Evolutionary conservation across 2,329 filamentous ascomycete genomes (phyloP).

Genomic region (Teratosphaeria gauchensis): DNA sequence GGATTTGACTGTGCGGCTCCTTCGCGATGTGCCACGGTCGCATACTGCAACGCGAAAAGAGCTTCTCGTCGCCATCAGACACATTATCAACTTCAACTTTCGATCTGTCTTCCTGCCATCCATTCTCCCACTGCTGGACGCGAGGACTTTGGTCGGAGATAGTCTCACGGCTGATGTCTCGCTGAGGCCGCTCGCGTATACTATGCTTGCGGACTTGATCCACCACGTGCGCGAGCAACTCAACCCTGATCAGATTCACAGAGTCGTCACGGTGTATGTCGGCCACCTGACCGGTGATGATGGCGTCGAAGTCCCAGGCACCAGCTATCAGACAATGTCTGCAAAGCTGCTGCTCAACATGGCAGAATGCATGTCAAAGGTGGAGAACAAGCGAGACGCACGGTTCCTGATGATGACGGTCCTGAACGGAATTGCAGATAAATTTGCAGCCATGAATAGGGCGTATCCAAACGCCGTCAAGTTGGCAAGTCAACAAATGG

Average conservation of each 20-base stretch:
- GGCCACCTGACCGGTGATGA: conserved; percentile 92
- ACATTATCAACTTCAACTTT: conserved; percentile 99
- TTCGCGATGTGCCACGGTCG: conserved; percentile 90
- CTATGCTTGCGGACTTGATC: conserved; percentile 95
- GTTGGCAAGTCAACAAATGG: conserved; percentile 63
- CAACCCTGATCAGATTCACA: conserved; percentile 79
- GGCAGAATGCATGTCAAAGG: conserved; percentile 92
- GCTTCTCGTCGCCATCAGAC: conserved; percentile 86
- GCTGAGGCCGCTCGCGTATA: conserved; percentile 90
- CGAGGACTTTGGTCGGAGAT: conserved; percentile 88
- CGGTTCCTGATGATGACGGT: conserved; percentile 96
- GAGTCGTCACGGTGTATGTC: conserved; percentile 95
- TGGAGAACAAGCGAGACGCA: conserved; percentile 87
- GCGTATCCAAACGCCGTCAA: conserved; percentile 94
- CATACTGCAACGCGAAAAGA: conserved; percentile 92
- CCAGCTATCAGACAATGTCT: conserved; percentile 99
- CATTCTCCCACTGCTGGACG: conserved; percentile 90
- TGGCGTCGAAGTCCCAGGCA: conserved; percentile 54
- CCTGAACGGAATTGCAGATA: conserved; percentile 92
- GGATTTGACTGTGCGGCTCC: conserved; percentile 76
- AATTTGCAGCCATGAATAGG: conserved; percentile 95
- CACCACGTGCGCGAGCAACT: conserved; percentile 92
- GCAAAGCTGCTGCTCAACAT: conserved; percentile 94
- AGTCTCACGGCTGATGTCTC: conserved; percentile 94
- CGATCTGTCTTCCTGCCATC: conserved; percentile 87